Conservation (phyloP, 768 basidiomycete genomes). For the Pisolithus tinctorius region DNA sequence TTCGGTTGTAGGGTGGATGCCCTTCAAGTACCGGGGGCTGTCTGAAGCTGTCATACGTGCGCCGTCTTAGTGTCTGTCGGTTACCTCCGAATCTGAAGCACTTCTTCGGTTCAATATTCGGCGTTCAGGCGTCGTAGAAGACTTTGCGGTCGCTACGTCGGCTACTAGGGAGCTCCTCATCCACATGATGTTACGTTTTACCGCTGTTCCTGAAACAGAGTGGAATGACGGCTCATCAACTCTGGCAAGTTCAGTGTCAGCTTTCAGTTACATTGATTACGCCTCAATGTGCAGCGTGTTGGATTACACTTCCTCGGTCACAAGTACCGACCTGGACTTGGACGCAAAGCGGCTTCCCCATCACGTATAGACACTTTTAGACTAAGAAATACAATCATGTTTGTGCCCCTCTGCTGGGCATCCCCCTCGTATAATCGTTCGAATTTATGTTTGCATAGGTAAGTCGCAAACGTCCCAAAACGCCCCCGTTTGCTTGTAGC, state of each 20-base stretch:
- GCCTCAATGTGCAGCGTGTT: conserved; percentile 61
- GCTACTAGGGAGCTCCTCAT: conserved; percentile 51
- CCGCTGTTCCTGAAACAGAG: conserved; percentile 18
- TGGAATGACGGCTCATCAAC: conserved; percentile 45
- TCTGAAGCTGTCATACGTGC: conserved; percentile 32
- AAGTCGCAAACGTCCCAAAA: conserved; percentile 47
- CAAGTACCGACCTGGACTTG: conserved; percentile 45
- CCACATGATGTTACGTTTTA: conserved; percentile 36
- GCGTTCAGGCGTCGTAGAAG: conserved; percentile 41
- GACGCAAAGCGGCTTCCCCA: conserved; percentile 43
- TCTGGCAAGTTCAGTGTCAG: conserved; percentile 57
- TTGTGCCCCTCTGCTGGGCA: conserved; percentile 37
- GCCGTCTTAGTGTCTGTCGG: conserved; percentile 3
- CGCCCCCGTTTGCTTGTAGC: conserved; percentile 59
- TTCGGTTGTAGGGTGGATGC: conserved; percentile 66
- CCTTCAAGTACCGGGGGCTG: conserved; percentile 46
- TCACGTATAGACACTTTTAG: conserved; percentile 39
- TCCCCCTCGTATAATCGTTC: background rate
- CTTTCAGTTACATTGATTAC: conserved; percentile 39
- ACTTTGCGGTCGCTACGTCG: conserved; percentile 33
- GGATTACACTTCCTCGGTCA: conserved; percentile 71
- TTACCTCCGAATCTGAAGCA: background rate
- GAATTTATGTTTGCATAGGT: conserved; percentile 33
- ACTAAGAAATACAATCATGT: conserved; percentile 41
- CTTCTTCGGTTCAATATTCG: conserved; percentile 34